A percentile compares a stretch with the other conserved stretches of the same genome.
Conservation (phyloP, 2,329 filamentous ascomycete genomes). For the Aschersonia sp. region DNA sequence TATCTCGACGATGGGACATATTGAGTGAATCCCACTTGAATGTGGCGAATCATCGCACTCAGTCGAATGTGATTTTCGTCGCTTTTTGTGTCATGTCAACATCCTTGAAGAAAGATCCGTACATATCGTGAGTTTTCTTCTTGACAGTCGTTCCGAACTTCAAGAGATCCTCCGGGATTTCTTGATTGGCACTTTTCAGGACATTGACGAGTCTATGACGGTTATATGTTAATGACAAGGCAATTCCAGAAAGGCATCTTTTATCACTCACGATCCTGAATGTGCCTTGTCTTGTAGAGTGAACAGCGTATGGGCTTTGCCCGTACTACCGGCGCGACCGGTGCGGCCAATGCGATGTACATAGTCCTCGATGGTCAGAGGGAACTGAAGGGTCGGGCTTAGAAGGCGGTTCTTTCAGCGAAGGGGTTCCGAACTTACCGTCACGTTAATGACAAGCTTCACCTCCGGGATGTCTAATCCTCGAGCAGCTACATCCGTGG, state of each 20-base stretch:
- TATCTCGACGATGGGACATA: too few species aligned
- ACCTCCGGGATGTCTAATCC: constrained; percentile 93
- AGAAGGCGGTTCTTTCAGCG: constrained; percentile 6
- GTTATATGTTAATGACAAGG: neutral
- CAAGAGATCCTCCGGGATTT: constrained; percentile 76
- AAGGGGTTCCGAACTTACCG: constrained; percentile 27
- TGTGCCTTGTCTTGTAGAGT: constrained; percentile 89
- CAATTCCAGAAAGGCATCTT: neutral
- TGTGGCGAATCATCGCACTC: neutral
- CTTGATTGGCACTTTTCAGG: constrained; percentile 81
- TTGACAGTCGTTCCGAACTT: constrained; percentile 98
- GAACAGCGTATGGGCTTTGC: constrained; percentile 83
- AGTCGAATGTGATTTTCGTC: constrained; percentile 87
- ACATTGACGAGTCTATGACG: constrained; percentile 70
- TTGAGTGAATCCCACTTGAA: too few species aligned
- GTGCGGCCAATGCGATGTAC: constrained; percentile 95
- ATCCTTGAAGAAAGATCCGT: constrained; percentile 92
- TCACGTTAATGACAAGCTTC: constrained; percentile 88
- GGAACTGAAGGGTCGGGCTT: constrained; percentile 43
- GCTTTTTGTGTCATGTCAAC: constrained; percentile 69
- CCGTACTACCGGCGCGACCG: constrained; percentile 79
- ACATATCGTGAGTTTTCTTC: constrained; percentile 94
- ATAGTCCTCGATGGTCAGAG: constrained; percentile 90
- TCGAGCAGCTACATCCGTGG: constrained; percentile 89
- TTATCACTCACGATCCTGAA: constrained; percentile 58